Base-by-base conservation (phyloP, 2,329 filamentous ascomycete species). In the Boeremia lycopersici region DNA sequence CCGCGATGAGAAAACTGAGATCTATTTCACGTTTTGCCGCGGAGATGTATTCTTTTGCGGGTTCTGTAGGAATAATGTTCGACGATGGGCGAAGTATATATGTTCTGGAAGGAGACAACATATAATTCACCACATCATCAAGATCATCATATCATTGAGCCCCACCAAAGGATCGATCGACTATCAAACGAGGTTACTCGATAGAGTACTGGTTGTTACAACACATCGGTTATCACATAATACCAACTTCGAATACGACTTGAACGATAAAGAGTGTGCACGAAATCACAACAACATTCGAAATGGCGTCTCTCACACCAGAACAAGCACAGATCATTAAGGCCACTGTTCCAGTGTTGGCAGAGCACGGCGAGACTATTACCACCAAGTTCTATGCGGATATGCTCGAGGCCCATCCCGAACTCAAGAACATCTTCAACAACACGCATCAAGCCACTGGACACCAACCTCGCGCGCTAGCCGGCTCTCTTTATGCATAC, bases 401-500 rank as follows among this genome's bases (percentile, higher is more conserved):
- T 68, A 84, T 92, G 79, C 78, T 92, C 23, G 70, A 71, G 10
- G 84, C 85, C 34, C 80, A 90, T 56, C 88, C 88, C 0, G 82
- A 85, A 39, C 82, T 92, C 29, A 84, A 86, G 64, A 82, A 86
- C 72, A 79, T 88, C 74, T 91, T 92, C 82, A 91, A 91, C 73
- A 78, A 83, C 45, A 82, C 86, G 6, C 86, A 89, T 63, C 89
- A 92, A 74, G 76, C 78, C 39, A 89, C 83, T 5, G 86, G 87
- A 31, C 84, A 85, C 51, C 89, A 93, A 71, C 82, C 87, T 4
- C 78, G 80, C n/a, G 89, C 89, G 2, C 82, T 93, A 6, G 89
- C 89, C 10, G 80, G 78, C 35, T 81, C 89, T 1, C 85, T 92
- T 41, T 85, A 88, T 61, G 86, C 84, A 60, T 92, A 90, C 67